Conservation (phyloP, 2,329 filamentous ascomycete species). For the Rhynchosporium agropyri region DNA sequence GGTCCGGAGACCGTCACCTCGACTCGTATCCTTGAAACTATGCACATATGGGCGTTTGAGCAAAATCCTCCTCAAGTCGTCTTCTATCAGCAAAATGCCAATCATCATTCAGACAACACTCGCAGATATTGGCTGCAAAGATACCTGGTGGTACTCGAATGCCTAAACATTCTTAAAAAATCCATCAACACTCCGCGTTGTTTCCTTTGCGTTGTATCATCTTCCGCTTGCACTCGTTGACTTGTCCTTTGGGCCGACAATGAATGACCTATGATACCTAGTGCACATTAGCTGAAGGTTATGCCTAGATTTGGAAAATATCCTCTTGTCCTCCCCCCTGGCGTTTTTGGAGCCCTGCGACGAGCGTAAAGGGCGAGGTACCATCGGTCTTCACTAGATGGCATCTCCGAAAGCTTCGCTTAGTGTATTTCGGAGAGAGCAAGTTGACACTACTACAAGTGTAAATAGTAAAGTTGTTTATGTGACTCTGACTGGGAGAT, state of each 20-base stretch:
- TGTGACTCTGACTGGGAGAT: not conserved
- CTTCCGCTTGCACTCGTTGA: constrained; percentile 12
- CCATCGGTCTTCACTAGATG: constrained; percentile 1
- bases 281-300: constrained; percentile 4
- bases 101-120: constrained; percentile 46
- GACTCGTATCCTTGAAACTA: constrained; percentile 40
- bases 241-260: constrained; percentile 19
- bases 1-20: too few species aligned
- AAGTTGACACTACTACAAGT: not conserved
- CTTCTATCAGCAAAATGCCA: constrained; percentile 44
- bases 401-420: not conserved
- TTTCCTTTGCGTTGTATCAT: constrained; percentile 18
- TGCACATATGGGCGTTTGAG: constrained; percentile 39
- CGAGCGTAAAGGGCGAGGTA: constrained; percentile 5
- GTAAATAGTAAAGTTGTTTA: not conserved
- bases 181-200: constrained; percentile 16
- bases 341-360: not conserved
- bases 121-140: constrained; percentile 28
- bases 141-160: constrained; percentile 15
- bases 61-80: constrained; percentile 43
- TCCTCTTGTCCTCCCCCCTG: constrained; percentile 17
- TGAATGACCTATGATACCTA: constrained; percentile 19
- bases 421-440: not conserved
- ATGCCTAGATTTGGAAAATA: constrained; percentile 6
- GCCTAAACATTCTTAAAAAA: constrained; percentile 15